Evolutionary conservation across 2,329 filamentous ascomycete species (phyloP).

Genomic region (Chrysosporium queenslandicum): DNA sequence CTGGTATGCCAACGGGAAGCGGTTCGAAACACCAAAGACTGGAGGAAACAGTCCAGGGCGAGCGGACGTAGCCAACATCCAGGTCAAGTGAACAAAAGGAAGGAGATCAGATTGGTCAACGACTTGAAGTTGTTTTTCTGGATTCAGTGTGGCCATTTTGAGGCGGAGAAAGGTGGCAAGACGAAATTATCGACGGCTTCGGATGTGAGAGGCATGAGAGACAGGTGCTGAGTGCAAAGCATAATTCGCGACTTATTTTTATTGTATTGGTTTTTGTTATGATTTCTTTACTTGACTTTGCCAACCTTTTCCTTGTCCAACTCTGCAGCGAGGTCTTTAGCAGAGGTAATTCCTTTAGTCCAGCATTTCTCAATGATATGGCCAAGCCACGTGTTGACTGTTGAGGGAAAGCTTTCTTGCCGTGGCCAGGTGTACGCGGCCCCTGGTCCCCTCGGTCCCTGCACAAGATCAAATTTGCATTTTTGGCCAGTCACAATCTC

Average conservation of each 20-base stretch:
- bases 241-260: slow-evolving; percentile 1
- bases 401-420: slow-evolving; percentile 3
- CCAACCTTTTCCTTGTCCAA: too few relatives aligned
- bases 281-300: neutral
- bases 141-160: neutral
- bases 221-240: neutral
- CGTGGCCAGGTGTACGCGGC: neutral
- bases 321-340: too few relatives aligned
- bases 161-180: neutral
- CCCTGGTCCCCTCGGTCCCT: neutral
- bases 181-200: slow-evolving; percentile 5
- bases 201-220: slow-evolving; percentile 4
- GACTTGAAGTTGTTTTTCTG: neutral
- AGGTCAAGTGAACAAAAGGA: neutral
- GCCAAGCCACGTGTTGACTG: slow-evolving; percentile 9
- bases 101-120: neutral
- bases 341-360: too few relatives aligned
- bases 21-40: slow-evolving; percentile 1
- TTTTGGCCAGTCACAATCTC: slow-evolving; percentile 13
- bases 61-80: neutral
- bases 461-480: slow-evolving; percentile 11
- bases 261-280: neutral
- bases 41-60: neutral
- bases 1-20: neutral
- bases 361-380: slow-evolving; percentile 13